These are phyloP conservation scores for Trichaptum fuscoviolaceum DNA, from an alignment of 768 basidiomycete genomes.

Conservation along the genomic window DNA sequence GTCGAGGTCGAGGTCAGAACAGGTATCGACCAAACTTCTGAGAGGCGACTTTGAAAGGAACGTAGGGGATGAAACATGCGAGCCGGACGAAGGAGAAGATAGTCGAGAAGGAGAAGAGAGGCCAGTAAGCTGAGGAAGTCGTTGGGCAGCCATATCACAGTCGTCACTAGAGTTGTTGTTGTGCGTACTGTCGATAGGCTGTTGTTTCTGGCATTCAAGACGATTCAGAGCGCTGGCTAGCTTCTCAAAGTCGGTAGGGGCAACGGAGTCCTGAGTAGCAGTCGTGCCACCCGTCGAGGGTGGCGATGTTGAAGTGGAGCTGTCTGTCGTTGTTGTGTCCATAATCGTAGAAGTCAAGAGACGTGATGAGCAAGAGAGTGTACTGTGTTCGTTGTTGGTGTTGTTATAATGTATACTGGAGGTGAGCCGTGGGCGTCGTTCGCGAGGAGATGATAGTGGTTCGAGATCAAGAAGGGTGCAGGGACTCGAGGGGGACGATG, in stretches of 20 bases:
- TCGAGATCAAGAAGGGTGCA: background rate
- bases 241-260: background rate
- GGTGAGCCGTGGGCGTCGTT: background rate
- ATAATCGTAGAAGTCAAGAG: background rate
- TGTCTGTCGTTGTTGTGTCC: background rate
- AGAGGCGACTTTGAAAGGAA: background rate
- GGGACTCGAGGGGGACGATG: background rate
- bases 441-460: background rate
- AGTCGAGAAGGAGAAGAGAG: background rate
- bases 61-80: background rate
- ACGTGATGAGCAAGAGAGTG: background rate
- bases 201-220: background rate
- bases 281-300: slow-evolving; percentile 1
- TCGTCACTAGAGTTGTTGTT: background rate
- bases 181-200: background rate
- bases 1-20: background rate
- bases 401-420: background rate
- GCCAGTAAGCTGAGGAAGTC: background rate
- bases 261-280: background rate
- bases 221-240: background rate
- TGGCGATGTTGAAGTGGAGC: background rate
- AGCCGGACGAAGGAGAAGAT: background rate
- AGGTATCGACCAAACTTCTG: background rate
- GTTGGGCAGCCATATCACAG: background rate
- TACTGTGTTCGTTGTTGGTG: background rate